Evolutionary conservation across 2,329 filamentous ascomycete species (phyloP).

Genomic region (Scolecobasidium constrictum): DNA sequence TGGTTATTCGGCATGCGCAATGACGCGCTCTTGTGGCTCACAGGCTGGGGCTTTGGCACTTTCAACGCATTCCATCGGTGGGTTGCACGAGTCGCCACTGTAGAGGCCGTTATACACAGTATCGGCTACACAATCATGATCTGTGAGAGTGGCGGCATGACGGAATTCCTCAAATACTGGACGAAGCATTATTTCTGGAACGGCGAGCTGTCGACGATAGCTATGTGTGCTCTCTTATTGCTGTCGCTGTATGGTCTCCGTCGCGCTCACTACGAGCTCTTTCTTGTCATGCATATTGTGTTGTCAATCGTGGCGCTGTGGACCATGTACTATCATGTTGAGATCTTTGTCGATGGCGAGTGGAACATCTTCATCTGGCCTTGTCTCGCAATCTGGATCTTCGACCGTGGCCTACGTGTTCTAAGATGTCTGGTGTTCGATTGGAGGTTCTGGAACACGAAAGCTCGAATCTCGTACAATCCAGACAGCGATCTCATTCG

Average conservation of each 20-base stretch:
- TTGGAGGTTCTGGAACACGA: too few relatives aligned
- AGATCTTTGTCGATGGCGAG: slow-evolving; percentile 33
- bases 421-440: too few relatives aligned
- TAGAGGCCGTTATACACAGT: slow-evolving; percentile 59
- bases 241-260: too few relatives aligned
- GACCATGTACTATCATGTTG: slow-evolving; percentile 41
- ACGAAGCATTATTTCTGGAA: too few relatives aligned
- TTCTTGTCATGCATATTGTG: slow-evolving; percentile 40
- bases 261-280: slow-evolving; percentile 41
- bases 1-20: slow-evolving; percentile 60
- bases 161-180: too few relatives aligned
- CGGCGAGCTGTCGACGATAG: too few relatives aligned
- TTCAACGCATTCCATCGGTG: slow-evolving; percentile 86
- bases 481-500: too few relatives aligned
- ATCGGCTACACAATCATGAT: slow-evolving; percentile 53
- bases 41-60: slow-evolving; percentile 77
- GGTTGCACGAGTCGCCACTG: slow-evolving; percentile 63
- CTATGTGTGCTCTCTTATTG: too few relatives aligned
- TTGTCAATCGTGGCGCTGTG: slow-evolving; percentile 40
- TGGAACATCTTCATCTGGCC: slow-evolving; percentile 42
- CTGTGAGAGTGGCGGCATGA: too few relatives aligned
- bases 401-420: slow-evolving; percentile 38
- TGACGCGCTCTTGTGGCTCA: slow-evolving; percentile 54
- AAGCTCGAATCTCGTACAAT: too few relatives aligned
- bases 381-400: slow-evolving; percentile 37